Evolutionary conservation across 164 flowering plant species (phyloP).

Genomic region (Aristolochia fimbriata): DNA sequence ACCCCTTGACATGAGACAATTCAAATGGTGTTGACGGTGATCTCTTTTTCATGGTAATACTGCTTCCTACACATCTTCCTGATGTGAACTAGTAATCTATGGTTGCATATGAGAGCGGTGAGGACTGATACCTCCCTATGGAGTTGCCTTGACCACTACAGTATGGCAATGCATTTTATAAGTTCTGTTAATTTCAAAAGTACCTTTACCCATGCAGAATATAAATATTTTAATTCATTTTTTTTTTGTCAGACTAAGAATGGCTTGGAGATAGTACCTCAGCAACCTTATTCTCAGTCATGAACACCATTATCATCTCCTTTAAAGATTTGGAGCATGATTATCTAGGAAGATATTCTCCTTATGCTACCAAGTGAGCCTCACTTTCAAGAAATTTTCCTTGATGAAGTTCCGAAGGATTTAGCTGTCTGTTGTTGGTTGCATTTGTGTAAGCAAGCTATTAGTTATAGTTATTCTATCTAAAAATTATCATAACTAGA

Average conservation of each 20-base stretch:
- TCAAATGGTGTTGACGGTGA: too few relatives aligned
- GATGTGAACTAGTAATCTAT: too few relatives aligned
- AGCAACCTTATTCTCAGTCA: constrained; percentile 46
- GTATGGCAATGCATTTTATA: constrained; percentile 36
- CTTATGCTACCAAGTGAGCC: constrained; percentile 72
- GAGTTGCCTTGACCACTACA: constrained; percentile 39
- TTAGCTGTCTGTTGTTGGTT: too few relatives aligned
- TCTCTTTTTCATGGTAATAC: too few relatives aligned
- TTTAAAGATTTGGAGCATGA: constrained; percentile 38
- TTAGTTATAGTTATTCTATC: too few relatives aligned
- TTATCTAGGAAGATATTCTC: constrained; percentile 49
- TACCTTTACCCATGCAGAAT: not conserved
- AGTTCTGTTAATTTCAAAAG: not conserved
- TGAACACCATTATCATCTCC: constrained; percentile 25
- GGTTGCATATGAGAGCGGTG: too few relatives aligned
- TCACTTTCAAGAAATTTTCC: not conserved
- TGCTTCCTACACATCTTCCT: too few relatives aligned
- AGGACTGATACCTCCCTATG: too few relatives aligned
- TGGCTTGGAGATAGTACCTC: constrained; percentile 77
- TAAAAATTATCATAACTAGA: too few relatives aligned
- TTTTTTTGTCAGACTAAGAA: constrained; percentile 41
- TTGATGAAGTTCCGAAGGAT: too few relatives aligned
- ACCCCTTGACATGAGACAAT: too few relatives aligned
- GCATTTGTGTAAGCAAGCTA: too few relatives aligned
- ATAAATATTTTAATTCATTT: not conserved